A percentile compares a stretch with the other conserved stretches of the same genome.
Evolutionary conservation across 2,329 filamentous ascomycete genomes (phyloP).

Genomic region (Arthrobotrys pseudoclavata): DNA sequence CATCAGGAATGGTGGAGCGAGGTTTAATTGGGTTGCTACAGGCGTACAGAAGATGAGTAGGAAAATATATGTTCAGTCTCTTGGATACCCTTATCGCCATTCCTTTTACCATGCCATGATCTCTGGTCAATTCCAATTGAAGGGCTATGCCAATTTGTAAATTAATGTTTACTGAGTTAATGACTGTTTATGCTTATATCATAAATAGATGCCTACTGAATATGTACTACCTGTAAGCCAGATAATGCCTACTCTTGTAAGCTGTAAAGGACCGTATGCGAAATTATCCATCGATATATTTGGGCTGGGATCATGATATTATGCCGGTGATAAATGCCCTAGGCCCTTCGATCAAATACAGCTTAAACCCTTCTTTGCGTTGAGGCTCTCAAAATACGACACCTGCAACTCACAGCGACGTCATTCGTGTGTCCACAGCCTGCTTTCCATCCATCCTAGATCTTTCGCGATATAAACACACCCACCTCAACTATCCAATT

Average conservation of each 20-base stretch:
- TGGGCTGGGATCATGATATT: too few species aligned
- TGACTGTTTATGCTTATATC: too few species aligned
- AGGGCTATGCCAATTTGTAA: conserved; percentile 22
- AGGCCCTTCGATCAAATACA: too few species aligned
- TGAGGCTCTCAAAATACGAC: conserved; percentile 29
- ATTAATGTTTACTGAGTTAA: neutral
- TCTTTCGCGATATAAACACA: neutral
- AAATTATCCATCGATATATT: too few species aligned
- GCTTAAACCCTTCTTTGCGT: too few species aligned
- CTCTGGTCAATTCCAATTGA: conserved; percentile 10
- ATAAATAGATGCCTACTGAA: too few species aligned
- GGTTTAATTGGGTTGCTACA: neutral
- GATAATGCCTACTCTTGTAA: too few species aligned
- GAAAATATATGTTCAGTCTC: conserved; percentile 13
- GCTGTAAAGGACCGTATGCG: too few species aligned
- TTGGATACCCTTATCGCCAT: conserved; percentile 30
- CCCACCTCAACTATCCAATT: neutral
- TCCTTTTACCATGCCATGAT: conserved; percentile 12
- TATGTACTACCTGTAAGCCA: too few species aligned
- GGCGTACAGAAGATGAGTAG: conserved; percentile 2
- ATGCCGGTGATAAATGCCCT: too few species aligned
- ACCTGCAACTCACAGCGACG: conserved; percentile 39
- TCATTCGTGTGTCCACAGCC: neutral
- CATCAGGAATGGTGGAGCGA: conserved; percentile 10
- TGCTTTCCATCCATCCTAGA: neutral